Base-by-base conservation (phyloP, 192 early-diverging fungal species). In the Mortierella hygrophila region DNA sequence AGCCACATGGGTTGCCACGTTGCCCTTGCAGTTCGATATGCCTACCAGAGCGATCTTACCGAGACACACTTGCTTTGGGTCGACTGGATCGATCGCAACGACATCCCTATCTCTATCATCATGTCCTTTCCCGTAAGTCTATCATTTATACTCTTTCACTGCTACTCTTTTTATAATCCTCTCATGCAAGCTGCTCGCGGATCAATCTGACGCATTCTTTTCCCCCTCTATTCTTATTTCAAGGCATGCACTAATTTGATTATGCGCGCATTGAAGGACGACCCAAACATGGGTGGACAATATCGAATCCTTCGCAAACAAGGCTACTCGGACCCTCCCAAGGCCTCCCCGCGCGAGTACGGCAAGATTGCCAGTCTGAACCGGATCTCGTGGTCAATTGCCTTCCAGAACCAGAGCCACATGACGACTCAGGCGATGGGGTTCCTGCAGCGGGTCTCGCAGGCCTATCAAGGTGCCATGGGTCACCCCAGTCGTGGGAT, bases 381-480 rank as follows among this genome's bases (percentile, higher is more conserved):
- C 3, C 60, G 60, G 26, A 65, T 65, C 29, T 65, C 60, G n/a
- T 65, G 60, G 60, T 65, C 60, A 11, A 65, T 65, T 32, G 60
- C 60, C 26, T 65, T 32, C 13, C 60, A 65, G 29, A 65, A 65
- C 13, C 60, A 65, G 60, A 10, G 11, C 60, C 60, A 65, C 60
- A 65, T 65, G 60, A 65, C 60, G n/a, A 65, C 60, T 29, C 60
- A 65, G 60, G 60, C 60, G 2, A 32, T 65, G 60, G 60, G 60
- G 60, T 65, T 65, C 60, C 60, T 65, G 60, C 60, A 65, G 60
- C 60, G 60, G 11, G 60, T 65, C 60, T 65, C 60, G 60, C 60
- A 65, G 60, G 60, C 60, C 29, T 65, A 65, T 29, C 60, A 65
- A 4, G 60, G 60, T 29, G 60, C 60, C 60, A 65, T 65, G 60